Evolutionary conservation across 108 stramenopile genomes (phyloP), one percentile per base, ranked within the genome.

Genomic region (Pseudonitzschia delicatissima): DNA sequence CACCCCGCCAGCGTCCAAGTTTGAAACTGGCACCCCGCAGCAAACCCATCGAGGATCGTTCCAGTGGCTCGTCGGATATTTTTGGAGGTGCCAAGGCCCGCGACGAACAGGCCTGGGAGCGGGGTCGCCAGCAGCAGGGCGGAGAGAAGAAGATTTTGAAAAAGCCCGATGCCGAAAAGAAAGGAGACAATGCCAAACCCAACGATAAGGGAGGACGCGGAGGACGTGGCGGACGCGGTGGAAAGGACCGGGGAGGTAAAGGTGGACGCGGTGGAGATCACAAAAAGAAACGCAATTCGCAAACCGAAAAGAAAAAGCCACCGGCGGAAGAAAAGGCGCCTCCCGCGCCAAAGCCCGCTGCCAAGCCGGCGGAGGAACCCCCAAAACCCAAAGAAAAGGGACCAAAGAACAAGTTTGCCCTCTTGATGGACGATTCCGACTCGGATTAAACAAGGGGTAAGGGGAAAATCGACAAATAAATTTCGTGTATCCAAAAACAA

Each of bases 1-100:
- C 77, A 44, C 69, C 77, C 2, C 32, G 31, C n/a, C 29, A 78
- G 49, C 85, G 87, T 29, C 66, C 90, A 11, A 76, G 67, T n/a
- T 62, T 91, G 67, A 86, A 85, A 62, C 57, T 91, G 20, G 71
- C 71, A 9, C 83, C 87, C 4, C 83, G 90, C 6, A 79, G 84
- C 17, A 87, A 88, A 65, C 74, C 83, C 5, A 9, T 82, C 44
- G 83, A 77, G 39, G 60, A 45, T n/a, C 64, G 33, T 9, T 42
- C 29, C 3, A 45, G 52, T 7, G 45, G 20, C 5, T 25, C 64
- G 25, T 57, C 72, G 17, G 59, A 67, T 36, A 87, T 90, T 74
- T 90, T 90, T 82, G 88, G 88, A 40, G 85, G 82, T 21, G 88
- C 84, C 58, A 90, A 77, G 62, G 81, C 88, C 12, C 67, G 82